Evolutionary conservation across 169 alveolate species (phyloP).

Genomic region (Cryptosporidium ubiquitum): DNA sequence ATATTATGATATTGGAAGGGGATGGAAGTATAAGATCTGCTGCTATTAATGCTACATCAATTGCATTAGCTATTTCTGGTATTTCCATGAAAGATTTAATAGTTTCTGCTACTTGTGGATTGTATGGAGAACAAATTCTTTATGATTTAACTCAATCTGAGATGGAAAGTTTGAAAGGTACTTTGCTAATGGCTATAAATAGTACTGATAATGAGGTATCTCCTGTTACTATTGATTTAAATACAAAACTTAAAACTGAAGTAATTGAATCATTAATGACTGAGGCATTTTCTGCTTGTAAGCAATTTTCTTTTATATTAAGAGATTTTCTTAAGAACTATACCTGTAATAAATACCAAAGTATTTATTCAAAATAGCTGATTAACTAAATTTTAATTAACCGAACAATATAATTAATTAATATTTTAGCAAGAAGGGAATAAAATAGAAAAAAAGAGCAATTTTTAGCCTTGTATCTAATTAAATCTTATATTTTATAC

Average conservation of each 20-base stretch:
- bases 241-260: constrained; percentile 18
- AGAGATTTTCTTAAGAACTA: constrained; percentile 31
- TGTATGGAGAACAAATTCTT: constrained; percentile 21
- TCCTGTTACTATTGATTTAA: constrained; percentile 64
- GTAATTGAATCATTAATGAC: neutral
- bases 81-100: constrained; percentile 75
- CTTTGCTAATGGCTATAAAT: constrained; percentile 23
- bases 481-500: too few relatives aligned
- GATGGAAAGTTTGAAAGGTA: constrained; percentile 26
- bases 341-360: constrained; percentile 17
- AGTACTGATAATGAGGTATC: constrained; percentile 65
- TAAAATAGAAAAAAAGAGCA: too few relatives aligned
- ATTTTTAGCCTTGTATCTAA: too few relatives aligned
- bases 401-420: too few relatives aligned
- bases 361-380: neutral
- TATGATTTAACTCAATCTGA: constrained; percentile 55
- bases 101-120: constrained; percentile 66
- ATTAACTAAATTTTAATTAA: too few relatives aligned
- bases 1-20: constrained; percentile 70
- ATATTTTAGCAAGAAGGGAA: too few relatives aligned
- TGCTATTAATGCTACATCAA: constrained; percentile 76
- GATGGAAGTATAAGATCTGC: constrained; percentile 79
- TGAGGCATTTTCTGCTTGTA: constrained; percentile 41
- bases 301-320: constrained; percentile 1
- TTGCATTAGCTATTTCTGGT: constrained; percentile 76